Percentiles rank a stretch among this genome's conserved stretches.
These are phyloP conservation scores for Polygonum maritimum DNA, from an alignment of 148 eudicot genomes.

Conservation along the genomic window DNA sequence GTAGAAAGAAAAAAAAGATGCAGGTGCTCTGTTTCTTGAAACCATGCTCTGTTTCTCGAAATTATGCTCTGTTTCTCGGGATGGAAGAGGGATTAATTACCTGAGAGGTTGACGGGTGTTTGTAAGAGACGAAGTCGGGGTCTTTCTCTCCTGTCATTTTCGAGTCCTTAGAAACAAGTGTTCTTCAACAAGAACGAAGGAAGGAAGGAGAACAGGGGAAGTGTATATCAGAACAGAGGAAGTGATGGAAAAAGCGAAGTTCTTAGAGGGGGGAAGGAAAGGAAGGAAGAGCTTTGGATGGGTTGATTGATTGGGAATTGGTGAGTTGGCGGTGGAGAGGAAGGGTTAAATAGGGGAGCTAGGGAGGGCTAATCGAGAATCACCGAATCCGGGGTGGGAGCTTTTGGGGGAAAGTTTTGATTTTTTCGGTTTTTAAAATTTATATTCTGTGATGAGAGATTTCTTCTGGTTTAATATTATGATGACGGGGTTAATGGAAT, in stretches of 20 bases:
- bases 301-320: background rate
- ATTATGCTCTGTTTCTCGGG: background rate
- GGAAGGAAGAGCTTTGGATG: background rate
- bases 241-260: background rate
- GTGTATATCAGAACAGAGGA: background rate
- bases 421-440: background rate
- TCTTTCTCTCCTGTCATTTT: conserved; percentile 45
- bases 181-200: background rate
- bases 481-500: background rate
- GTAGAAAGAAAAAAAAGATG: background rate
- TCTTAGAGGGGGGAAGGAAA: background rate
- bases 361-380: background rate
- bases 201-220: background rate
- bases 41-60: background rate
- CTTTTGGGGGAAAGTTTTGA: background rate
- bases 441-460: background rate
- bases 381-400: background rate
- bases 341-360: background rate
- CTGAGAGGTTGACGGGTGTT: conserved; percentile 61
- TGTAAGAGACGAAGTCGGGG: conserved; percentile 48
- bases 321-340: background rate
- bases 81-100: conserved; percentile 24
- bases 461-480: background rate
- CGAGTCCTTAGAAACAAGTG: background rate
- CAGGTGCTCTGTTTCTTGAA: background rate